Conservation (phyloP, 2,329 filamentous ascomycete species). For the Chaetomiaceae sp. region DNA sequence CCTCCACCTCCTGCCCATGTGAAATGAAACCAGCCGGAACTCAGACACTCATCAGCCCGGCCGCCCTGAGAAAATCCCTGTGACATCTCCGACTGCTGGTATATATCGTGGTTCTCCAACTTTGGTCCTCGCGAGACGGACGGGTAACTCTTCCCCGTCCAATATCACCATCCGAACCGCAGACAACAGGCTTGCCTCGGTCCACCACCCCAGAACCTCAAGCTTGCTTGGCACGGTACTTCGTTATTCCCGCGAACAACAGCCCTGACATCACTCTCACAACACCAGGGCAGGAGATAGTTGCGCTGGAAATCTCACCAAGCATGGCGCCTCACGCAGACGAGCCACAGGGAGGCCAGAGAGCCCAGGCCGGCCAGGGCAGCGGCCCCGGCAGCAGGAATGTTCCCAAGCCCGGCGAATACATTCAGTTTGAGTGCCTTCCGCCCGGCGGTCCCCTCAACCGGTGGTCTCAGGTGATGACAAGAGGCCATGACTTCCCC, state of each 20-base stretch:
- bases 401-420: constrained; percentile 47
- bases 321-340: constrained; percentile 24
- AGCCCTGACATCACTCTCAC: no score
- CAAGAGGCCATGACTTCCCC: constrained; percentile 81
- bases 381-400: constrained; percentile 22
- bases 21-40: constrained; percentile 1
- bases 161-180: no score
- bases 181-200: no score
- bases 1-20: constrained; percentile 3
- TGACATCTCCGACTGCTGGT: not conserved
- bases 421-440: constrained; percentile 48
- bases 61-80: not conserved
- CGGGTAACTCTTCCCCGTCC: no score
- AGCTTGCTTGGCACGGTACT: not conserved
- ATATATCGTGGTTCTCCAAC: not conserved
- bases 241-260: no score
- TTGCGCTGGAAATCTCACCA: no score
- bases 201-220: no score
- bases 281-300: no score
- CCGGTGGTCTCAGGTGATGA: constrained; percentile 78
- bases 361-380: constrained; percentile 2
- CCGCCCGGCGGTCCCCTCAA: constrained; percentile 61
- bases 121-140: not conserved
- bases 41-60: not conserved
- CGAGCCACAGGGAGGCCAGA: constrained; percentile 4